A percentile compares a stretch with the other conserved stretches of the same genome.
Evolutionary conservation across 495 filamentous ascomycete genomes (phyloP).

Genomic region (Platismatia glauca): DNA sequence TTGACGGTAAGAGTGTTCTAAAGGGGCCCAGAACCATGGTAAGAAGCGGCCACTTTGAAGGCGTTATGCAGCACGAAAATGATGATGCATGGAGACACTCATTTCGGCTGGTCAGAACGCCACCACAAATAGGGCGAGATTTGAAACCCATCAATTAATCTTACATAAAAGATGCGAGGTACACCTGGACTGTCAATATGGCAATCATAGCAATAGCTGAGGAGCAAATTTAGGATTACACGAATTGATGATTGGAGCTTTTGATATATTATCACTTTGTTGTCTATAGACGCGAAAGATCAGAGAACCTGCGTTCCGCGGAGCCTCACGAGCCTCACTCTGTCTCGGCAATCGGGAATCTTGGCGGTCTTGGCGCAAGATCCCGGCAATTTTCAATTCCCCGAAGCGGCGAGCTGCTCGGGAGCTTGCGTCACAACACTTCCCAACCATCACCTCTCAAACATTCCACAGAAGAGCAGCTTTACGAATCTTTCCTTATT

Average conservation of each 20-base stretch:
- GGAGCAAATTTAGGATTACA: too few relatives aligned
- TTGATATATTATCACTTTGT: too few relatives aligned
- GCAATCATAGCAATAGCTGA: neutral
- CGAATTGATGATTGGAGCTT: too few relatives aligned
- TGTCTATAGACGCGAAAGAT: too few relatives aligned
- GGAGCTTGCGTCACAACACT: neutral
- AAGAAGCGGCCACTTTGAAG: neutral
- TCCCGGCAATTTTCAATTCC: slow-evolving; percentile 1
- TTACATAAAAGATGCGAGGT: neutral
- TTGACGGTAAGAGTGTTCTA: neutral
- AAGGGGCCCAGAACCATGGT: neutral
- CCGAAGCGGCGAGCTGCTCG: slow-evolving; percentile 1
- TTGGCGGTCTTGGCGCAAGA: slow-evolving; percentile 1
- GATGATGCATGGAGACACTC: neutral
- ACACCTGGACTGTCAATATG: neutral
- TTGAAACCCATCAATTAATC: neutral
- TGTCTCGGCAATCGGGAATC: neutral
- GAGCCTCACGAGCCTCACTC: neutral
- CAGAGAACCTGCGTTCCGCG: too few relatives aligned
- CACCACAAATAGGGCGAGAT: neutral
- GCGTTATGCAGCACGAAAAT: slow-evolving; percentile 1
- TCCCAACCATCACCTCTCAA: neutral
- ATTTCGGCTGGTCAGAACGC: neutral
- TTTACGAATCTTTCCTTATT: neutral
- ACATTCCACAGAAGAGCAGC: neutral